Evolutionary conservation across 208 protist species (phyloP), one percentile per base, ranked within the genome.

Genomic region (Trypanosoma lewisi): DNA sequence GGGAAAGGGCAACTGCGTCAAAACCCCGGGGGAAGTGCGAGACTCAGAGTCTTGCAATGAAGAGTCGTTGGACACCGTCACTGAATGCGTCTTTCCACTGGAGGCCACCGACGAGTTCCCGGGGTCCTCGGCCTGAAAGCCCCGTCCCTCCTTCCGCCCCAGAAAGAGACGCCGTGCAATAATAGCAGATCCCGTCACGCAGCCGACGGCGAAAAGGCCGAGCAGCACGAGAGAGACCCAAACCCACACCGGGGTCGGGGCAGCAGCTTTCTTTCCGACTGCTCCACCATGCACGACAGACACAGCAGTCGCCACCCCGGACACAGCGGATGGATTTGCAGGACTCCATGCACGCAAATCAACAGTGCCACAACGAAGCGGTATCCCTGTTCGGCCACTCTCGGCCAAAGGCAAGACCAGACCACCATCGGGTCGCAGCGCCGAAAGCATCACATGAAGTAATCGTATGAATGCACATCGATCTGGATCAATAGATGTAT

Each of bases 311-410:
- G 21, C 14, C 11, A 0, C 17, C 34, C 2, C 14, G 14, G 4
- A 17, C 21, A 30, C 31, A 17, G 19, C 5, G 30, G 53, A 44
- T 19, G 21, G 7, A 27, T 11, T 51, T 41, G 7, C 12, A 27
- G n/a, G 36, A 45, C 34, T 14, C 62, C 62, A 67, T 3, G 36
- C 31, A 27, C 19, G 62, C 9, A 67, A 41, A 42, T 57, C 52
- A 11, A 59, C 37, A 42, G 39, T 12, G 21, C 62, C 49, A 17
- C 51, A 67, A 23, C 37, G 62, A n/a, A 58, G 19, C 30, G 62
- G 41, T 1, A 31, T 58, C 36, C 16, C 8, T 11, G 33, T 3
- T 11, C n/a, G 19, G 0, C 52, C 42, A 25, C 27, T 25, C 16
- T 21, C 4, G 28, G 27, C 12, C 17, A 19, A 17, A n/a, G 51